Evolutionary conservation across 495 filamentous ascomycete species (phyloP), one percentile per base, ranked within the genome.

Genomic region (Thermochaetoides thermophila): DNA sequence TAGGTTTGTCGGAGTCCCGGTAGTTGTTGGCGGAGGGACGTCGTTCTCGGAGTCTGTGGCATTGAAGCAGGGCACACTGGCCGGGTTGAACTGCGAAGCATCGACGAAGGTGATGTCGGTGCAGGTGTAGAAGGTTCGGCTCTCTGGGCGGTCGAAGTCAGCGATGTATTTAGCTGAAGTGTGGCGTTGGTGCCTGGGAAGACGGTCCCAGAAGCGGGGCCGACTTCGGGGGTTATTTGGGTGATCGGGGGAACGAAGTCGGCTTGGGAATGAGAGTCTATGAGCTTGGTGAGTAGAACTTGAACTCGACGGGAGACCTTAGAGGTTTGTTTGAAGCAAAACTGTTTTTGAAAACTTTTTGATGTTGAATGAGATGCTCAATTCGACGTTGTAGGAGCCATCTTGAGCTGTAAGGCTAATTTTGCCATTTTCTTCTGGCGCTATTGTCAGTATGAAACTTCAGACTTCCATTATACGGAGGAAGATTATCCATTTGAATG

Each of bases 111-210:
- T 62, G 23, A 69, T 53, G 44, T 71, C 64, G 7, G 66, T 61
- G 31, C 64, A 71, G 16, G 61, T 60, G 41, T 67, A 69, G 49
- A 62, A 69, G 14, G 59, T 63, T 35, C 64, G 49, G 30, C 64
- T 63, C 17, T 48, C 52, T 20, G 62, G 61, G 0, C 47, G 51
- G 39, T 66, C 61, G 17, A 58, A 61, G 16, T 60, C 57, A 16
- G 59, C 55, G 4, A 46, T 51, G 44, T 69, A 69, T 15, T 55
- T 56, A 71, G 36, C 34, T 69, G 65, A 30, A 69, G 52, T 9
- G 66, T 71, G 2, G 66, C 66, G 27, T 64, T 64, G 15, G 47
- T 44, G 15, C 64, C 66, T 0, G 50, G 37, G 8, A 40, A 29
- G 9, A 52, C 46, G 32, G 42, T 42, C 1, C 42, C 45, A 17